Base-by-base conservation (phyloP, 306 rosid genomes). In the Fragaria vesca region DNA sequence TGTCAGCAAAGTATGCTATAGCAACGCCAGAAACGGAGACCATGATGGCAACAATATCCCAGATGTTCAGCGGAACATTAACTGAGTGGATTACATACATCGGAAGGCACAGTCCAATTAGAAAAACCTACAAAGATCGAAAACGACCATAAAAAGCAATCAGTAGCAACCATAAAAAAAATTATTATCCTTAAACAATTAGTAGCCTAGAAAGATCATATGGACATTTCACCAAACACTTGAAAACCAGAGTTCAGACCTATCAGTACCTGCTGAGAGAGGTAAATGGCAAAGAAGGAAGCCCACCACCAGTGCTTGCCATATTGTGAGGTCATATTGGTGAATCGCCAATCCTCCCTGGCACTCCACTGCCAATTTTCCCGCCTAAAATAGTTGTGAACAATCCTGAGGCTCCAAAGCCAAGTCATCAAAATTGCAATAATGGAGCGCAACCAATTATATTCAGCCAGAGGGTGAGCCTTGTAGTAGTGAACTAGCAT, bases 271-370 rank as follows among this genome's bases (percentile, higher is more conserved):
- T 92, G 97, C 78, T 95, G 98, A 40, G 97, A 74, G 67, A 88
- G 77, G 73, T 95, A 95, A 80, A 95, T 84, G 40, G 91, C 85
- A 71, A 95, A 89, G 86, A 95, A 92, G 51, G 97, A 95, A 77
- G 87, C 54, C 97, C 97, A 95, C 97, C 98, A 91, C 98, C 98
- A 95, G 18, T 80, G 85, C 3, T 78, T 85, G 2, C 93, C 98
- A 67, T 92, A 89, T 45, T 86, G 97, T n/a, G 66, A 79, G 42
- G 87, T 82, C 98, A 95, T 83, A 66, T 89, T 88, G 21, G 92
- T 83, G 84, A 95, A 95, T 79, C 98, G 87, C 98, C 98, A 95
- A 77, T 95, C 98, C 76, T 95, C 93, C 78, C 91, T 90, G 6
- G 85, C 89, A 68, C 97, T 97, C 98, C 93, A 89, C 66, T 89